A percentile compares a stretch with the other conserved stretches of the same genome.
Conservation (phyloP, 1,284 basidiomycete genomes). For the Grifola frondosa region DNA sequence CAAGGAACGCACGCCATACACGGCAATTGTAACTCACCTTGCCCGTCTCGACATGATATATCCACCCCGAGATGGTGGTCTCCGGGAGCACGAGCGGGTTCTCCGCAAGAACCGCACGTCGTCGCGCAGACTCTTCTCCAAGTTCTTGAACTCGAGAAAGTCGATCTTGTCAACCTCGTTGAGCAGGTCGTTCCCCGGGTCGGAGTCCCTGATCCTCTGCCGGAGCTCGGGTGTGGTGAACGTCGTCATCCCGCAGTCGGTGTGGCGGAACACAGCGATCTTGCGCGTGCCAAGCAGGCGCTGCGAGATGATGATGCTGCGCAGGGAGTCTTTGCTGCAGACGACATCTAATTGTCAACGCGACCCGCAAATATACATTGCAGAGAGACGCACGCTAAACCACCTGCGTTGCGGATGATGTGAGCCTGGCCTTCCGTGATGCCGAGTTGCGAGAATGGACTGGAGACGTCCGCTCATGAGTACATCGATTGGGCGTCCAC, state of each 20-base stretch:
- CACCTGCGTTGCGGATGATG: slow-evolving; percentile 69
- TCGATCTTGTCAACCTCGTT: slow-evolving; percentile 51
- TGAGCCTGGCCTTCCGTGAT: slow-evolving; percentile 67
- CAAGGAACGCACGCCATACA: no score
- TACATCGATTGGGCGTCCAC: neutral
- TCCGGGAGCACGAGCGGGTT: slow-evolving; percentile 55
- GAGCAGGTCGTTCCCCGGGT: slow-evolving; percentile 38
- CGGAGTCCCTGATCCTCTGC: slow-evolving; percentile 47
- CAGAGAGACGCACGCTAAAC: slow-evolving; percentile 47
- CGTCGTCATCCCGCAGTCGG: slow-evolving; percentile 67
- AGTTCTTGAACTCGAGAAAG: slow-evolving; percentile 55
- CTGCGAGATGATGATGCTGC: slow-evolving; percentile 67
- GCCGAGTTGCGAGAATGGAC: slow-evolving; percentile 58
- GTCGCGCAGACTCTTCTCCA: slow-evolving; percentile 54
- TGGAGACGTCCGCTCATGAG: slow-evolving; percentile 22
- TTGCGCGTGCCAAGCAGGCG: slow-evolving; percentile 65
- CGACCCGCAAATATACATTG: no score
- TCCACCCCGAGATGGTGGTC: slow-evolving; percentile 60
- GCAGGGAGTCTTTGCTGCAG: slow-evolving; percentile 56
- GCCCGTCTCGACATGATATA: slow-evolving; percentile 63
- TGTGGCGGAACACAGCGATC: slow-evolving; percentile 66
- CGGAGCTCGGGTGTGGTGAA: slow-evolving; percentile 55
- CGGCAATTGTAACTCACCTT: slow-evolving; percentile 46
- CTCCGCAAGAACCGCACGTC: slow-evolving; percentile 56
- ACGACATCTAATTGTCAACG: no score